phyloP scores from a whole-genome alignment of 371 early-diverging fungal genomes.

The Mucor racemosus region DNA sequence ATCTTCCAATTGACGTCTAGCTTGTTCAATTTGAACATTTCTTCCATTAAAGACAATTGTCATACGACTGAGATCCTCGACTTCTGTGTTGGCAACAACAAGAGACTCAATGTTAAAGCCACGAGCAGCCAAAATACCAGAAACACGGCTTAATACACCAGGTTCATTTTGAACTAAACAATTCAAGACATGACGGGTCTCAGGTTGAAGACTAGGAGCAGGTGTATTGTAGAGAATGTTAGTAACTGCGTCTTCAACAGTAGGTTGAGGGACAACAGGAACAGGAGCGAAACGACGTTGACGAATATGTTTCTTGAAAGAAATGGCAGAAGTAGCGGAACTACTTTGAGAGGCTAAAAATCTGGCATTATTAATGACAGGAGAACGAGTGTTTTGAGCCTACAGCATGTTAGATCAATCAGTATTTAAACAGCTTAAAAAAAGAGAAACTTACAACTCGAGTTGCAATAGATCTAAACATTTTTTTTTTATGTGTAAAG shows the following conservation, averaged over 20 bases:
- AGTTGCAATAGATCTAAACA: conserved; percentile 23
- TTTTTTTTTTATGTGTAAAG: conserved; percentile 3
- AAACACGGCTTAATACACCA: conserved; percentile 90
- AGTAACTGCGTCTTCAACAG: conserved; percentile 84
- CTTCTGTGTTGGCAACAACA: conserved; percentile 93
- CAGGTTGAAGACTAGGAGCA: conserved; percentile 49
- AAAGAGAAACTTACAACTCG: conserved; percentile 18
- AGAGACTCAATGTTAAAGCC: conserved; percentile 97
- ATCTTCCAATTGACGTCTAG: conserved; percentile 91
- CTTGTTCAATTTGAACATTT: conserved; percentile 86
- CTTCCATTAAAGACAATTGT: conserved; percentile 92
- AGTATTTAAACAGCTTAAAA: neutral
- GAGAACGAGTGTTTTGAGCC: conserved; percentile 15
- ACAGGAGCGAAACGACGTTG: conserved; percentile 54
- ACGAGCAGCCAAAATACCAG: conserved; percentile 90
- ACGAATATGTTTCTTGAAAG: conserved; percentile 56
- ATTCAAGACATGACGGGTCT: conserved; percentile 84
- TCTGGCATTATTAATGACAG: conserved; percentile 11
- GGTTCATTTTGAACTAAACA: conserved; percentile 95
- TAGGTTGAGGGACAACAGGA: conserved; percentile 40
- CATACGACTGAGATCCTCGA: conserved; percentile 91
- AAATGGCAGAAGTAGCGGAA: conserved; percentile 57
- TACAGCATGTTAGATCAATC: neutral
- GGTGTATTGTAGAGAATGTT: conserved; percentile 94
- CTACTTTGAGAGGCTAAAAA: conserved; percentile 16